These are phyloP conservation scores for Lipomyces starkeyi DNA, from an alignment of 805 yeast species.

Conservation along the genomic window DNA sequence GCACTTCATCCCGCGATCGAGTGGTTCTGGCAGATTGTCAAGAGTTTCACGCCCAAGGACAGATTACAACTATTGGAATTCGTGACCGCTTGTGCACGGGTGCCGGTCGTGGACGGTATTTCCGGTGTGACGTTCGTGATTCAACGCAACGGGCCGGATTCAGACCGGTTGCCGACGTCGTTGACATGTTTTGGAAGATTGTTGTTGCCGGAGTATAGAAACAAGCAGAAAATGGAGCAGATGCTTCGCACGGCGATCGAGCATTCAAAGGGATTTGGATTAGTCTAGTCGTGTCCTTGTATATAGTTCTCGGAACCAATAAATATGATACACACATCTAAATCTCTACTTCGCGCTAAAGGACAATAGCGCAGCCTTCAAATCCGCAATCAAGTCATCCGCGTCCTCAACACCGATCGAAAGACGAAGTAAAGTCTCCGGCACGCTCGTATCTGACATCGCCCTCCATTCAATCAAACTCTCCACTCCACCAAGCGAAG, in stretches of 20 bases:
- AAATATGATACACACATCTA: neutral
- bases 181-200: constrained; percentile 58
- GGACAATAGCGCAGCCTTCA: constrained; percentile 43
- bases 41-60: constrained; percentile 49
- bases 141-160: constrained; percentile 50
- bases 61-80: constrained; percentile 53
- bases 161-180: constrained; percentile 55
- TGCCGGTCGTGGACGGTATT: constrained; percentile 55
- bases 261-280: constrained; percentile 45
- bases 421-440: constrained; percentile 67
- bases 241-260: constrained; percentile 41
- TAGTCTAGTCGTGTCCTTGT: constrained; percentile 31
- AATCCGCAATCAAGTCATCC: constrained; percentile 76
- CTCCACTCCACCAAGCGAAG: constrained; percentile 92
- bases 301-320: neutral
- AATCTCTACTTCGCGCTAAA: neutral
- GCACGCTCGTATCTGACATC: constrained; percentile 64
- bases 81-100: constrained; percentile 57
- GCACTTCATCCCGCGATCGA: constrained; percentile 50
- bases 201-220: constrained; percentile 55
- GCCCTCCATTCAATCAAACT: constrained; percentile 91
- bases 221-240: constrained; percentile 42
- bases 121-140: constrained; percentile 54
- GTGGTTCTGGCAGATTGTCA: constrained; percentile 56
- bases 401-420: constrained; percentile 82